Percentiles rank a stretch among this genome's conserved stretches.
Conservation (phyloP, 2,329 filamentous ascomycete species). For the Trichoderma sp. region DNA sequence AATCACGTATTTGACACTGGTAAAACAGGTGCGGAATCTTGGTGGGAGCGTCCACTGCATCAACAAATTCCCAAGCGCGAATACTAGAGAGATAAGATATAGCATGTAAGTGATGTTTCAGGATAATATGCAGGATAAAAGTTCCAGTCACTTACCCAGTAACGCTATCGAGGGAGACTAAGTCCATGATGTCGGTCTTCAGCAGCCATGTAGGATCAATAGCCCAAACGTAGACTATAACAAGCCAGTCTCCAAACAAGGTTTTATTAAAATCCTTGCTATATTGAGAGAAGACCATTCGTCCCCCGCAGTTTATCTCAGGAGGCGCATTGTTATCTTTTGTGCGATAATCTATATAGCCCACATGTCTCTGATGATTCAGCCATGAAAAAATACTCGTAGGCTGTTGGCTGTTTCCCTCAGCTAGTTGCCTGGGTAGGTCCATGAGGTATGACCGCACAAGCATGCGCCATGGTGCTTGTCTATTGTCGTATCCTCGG, state of each 20-base stretch:
- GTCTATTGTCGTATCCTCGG: constrained; percentile 3
- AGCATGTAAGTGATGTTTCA: neutral
- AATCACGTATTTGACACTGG: neutral
- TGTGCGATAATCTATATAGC: neutral
- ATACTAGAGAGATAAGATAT: constrained; percentile 3
- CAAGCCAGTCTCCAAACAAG: constrained; percentile 4
- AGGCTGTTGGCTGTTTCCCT: neutral
- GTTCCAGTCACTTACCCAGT: constrained; percentile 2
- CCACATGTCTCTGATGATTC: neutral
- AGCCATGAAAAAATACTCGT: neutral
- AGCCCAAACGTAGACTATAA: constrained; percentile 8
- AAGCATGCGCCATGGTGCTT: constrained; percentile 13
- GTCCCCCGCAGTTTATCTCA: constrained; percentile 9
- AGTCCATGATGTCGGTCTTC: neutral
- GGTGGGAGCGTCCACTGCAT: neutral
- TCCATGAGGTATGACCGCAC: neutral
- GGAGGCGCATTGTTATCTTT: neutral
- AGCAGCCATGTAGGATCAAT: neutral
- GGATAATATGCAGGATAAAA: neutral
- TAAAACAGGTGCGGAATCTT: constrained; percentile 6
- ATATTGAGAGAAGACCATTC: constrained; percentile 1
- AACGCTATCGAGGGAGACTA: constrained; percentile 2
- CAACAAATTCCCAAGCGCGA: neutral
- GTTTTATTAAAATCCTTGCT: neutral
- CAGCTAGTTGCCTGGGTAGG: neutral